phyloP scores from a whole-genome alignment of 2,329 filamentous ascomycete genomes.

The Talaromyces amestolkiae region DNA sequence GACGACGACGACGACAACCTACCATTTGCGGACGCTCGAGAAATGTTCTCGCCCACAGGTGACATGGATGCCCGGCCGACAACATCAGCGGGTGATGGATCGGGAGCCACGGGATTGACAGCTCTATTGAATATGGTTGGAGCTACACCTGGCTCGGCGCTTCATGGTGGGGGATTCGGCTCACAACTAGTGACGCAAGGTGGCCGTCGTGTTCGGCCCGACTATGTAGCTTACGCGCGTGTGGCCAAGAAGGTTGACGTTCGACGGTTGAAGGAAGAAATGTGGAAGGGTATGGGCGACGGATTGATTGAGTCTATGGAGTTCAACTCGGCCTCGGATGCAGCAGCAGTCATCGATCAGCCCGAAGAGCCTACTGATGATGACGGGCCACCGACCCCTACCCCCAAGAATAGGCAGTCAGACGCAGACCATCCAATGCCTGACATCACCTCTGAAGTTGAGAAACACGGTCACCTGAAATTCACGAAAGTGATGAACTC shows the following conservation, averaged over 20 bases:
- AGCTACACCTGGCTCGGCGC: slow-evolving; percentile 38
- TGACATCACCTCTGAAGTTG: slow-evolving; percentile 32
- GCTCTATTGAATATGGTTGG: slow-evolving; percentile 45
- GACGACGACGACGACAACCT: slow-evolving; percentile 50
- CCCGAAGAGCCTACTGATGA: slow-evolving; percentile 20
- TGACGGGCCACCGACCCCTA: slow-evolving; percentile 27
- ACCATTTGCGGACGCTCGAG: slow-evolving; percentile 50
- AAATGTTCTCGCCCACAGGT: slow-evolving; percentile 45
- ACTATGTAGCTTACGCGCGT: slow-evolving; percentile 65
- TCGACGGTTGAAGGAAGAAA: slow-evolving; percentile 61
- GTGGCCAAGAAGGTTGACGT: slow-evolving; percentile 68
- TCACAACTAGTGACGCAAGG: slow-evolving; percentile 62
- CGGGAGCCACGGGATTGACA: slow-evolving; percentile 37
- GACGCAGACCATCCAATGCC: slow-evolving; percentile 29
- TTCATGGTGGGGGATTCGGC: slow-evolving; percentile 57
- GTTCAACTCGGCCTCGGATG: slow-evolving; percentile 31
- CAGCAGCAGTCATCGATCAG: slow-evolving; percentile 26
- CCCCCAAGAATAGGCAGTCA: slow-evolving; percentile 32
- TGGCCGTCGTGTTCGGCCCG: slow-evolving; percentile 56
- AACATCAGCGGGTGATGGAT: slow-evolving; percentile 33
- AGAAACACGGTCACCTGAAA: slow-evolving; percentile 60
- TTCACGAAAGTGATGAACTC: slow-evolving; percentile 93
- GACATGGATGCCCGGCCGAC: slow-evolving; percentile 33
- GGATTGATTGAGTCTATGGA: slow-evolving; percentile 38
- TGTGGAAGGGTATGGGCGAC: slow-evolving; percentile 62